Conservation (phyloP, 1,284 basidiomycete species). For the Porogramme epimiltina region DNA sequence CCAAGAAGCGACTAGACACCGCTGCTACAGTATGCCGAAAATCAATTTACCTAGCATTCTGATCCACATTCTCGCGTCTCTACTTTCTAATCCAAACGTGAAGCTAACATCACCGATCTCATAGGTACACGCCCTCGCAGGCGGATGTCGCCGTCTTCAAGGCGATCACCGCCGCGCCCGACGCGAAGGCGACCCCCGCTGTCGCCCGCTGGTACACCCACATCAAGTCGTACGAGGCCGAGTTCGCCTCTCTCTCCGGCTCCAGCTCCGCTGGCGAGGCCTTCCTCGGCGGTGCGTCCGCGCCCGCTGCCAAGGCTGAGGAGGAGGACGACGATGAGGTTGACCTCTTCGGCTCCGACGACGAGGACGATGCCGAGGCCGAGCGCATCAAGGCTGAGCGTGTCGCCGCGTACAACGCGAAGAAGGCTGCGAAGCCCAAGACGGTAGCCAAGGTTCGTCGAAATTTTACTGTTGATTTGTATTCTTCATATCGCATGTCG, state of each 20-base stretch:
- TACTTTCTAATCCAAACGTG: slow-evolving; percentile 10
- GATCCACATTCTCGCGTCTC: slow-evolving; percentile 45
- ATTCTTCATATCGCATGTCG: too few relatives aligned
- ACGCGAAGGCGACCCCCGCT: slow-evolving; percentile 73
- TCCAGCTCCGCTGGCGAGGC: slow-evolving; percentile 83
- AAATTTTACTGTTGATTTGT: not conserved
- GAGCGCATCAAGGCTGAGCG: slow-evolving; percentile 96
- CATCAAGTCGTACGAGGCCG: slow-evolving; percentile 84
- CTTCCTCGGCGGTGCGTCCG: slow-evolving; percentile 51
- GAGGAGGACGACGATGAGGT: slow-evolving; percentile 92
- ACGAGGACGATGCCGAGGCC: slow-evolving; percentile 91
- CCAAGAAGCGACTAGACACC: slow-evolving; percentile 98
- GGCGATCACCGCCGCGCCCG: slow-evolving; percentile 65
- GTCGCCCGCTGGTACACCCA: slow-evolving; percentile 94
- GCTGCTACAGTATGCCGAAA: slow-evolving; percentile 83
- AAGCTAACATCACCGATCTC: slow-evolving; percentile 16
- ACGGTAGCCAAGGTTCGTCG: slow-evolving; percentile 80
- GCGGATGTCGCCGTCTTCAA: slow-evolving; percentile 97
- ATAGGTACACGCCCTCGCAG: slow-evolving; percentile 92
- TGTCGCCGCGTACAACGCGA: slow-evolving; percentile 90
- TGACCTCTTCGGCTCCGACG: slow-evolving; percentile 92
- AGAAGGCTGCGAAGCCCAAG: slow-evolving; percentile 94
- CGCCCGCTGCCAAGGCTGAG: slow-evolving; percentile 64
- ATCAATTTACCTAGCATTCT: slow-evolving; percentile 81
- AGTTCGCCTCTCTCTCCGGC: slow-evolving; percentile 80